phyloP scores from a whole-genome alignment of 139 green algal species.

The Picochlorum sp. region DNA sequence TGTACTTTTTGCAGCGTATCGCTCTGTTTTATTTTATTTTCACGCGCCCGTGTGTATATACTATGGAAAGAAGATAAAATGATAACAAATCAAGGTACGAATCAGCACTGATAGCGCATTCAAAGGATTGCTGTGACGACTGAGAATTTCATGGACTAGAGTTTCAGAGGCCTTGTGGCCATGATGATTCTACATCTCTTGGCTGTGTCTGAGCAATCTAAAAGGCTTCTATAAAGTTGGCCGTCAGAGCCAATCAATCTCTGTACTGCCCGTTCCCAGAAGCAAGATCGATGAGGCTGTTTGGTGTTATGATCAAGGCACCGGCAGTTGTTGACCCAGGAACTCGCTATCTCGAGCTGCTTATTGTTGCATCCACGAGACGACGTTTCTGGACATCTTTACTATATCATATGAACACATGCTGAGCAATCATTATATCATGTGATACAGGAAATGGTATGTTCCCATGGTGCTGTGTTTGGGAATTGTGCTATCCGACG shows the following conservation, averaged over 20 bases:
- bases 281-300: slow-evolving; percentile 47
- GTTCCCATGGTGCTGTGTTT: no score
- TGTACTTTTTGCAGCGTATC: no score
- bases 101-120: no score
- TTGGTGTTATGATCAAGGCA: slow-evolving; percentile 55
- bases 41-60: no score
- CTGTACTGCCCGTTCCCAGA: slow-evolving; percentile 56
- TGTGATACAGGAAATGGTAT: no score
- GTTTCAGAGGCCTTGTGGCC: slow-evolving; percentile 56
- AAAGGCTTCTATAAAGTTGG: slow-evolving; percentile 70
- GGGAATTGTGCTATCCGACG: slow-evolving; percentile 13
- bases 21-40: no score
- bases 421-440: no score
- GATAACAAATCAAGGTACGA: no score
- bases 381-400: slow-evolving; percentile 42
- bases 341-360: slow-evolving; percentile 49
- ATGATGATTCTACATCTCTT: slow-evolving; percentile 70
- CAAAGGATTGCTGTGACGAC: slow-evolving; percentile 42
- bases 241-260: slow-evolving; percentile 28
- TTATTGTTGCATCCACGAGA: slow-evolving; percentile 28
- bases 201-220: slow-evolving; percentile 63
- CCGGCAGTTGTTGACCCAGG: slow-evolving; percentile 29
- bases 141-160: slow-evolving; percentile 65
- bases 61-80: no score
- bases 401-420: no score